Conservation (phyloP, 768 basidiomycete species). For the Kwoniella dejecticola region DNA sequence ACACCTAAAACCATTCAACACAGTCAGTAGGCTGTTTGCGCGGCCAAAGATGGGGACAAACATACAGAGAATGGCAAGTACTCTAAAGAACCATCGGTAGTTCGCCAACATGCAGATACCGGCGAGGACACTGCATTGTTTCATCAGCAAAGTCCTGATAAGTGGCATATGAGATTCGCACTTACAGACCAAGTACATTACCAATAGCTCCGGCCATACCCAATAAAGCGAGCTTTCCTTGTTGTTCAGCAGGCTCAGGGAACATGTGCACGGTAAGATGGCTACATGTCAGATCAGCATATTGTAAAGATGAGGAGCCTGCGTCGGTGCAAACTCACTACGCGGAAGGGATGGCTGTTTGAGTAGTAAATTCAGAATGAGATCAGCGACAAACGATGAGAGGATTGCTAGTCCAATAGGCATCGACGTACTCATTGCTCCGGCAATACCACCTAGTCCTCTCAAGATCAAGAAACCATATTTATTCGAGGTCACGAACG, state of each 20-base stretch:
- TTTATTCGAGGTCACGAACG: slow-evolving; percentile 59
- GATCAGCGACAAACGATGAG: not conserved
- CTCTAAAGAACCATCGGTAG: slow-evolving; percentile 64
- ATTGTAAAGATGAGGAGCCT: not conserved
- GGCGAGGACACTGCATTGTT: slow-evolving; percentile 28
- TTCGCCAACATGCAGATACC: slow-evolving; percentile 37
- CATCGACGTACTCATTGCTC: slow-evolving; percentile 56
- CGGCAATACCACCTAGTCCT: slow-evolving; percentile 61
- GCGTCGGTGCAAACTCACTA: slow-evolving; percentile 13
- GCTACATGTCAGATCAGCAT: slow-evolving; percentile 1
- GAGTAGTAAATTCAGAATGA: too few species aligned
- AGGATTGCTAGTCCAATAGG: not conserved
- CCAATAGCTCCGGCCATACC: slow-evolving; percentile 61
- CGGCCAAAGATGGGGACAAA: slow-evolving; percentile 7
- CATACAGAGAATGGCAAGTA: slow-evolving; percentile 57
- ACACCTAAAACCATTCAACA: slow-evolving; percentile 50
- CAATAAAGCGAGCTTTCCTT: slow-evolving; percentile 60
- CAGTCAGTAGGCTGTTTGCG: not conserved
- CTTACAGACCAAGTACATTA: slow-evolving; percentile 57
- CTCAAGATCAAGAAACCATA: slow-evolving; percentile 62
- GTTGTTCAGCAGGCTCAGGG: slow-evolving; percentile 60
- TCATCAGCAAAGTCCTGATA: too few species aligned
- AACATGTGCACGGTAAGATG: slow-evolving; percentile 62
- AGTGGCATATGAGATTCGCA: too few species aligned
- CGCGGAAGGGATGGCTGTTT: slow-evolving; percentile 38